These are phyloP conservation scores for Yarrowia porcina DNA, from an alignment of 805 yeast species.

Conservation along the genomic window DNA sequence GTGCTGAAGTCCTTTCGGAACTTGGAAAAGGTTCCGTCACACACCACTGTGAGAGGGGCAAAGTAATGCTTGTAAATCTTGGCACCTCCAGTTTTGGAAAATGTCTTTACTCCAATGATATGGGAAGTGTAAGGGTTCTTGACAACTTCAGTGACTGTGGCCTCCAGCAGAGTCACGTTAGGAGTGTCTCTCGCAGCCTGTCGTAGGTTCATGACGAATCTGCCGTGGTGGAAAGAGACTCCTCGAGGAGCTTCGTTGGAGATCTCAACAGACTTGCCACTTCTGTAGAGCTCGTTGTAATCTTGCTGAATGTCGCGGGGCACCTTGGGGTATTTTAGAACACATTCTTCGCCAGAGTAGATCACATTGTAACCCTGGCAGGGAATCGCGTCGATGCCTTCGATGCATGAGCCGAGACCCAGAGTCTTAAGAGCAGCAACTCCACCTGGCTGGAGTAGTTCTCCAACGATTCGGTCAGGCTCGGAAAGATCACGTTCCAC, in stretches of 20 bases:
- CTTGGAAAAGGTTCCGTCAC: slow-evolving; percentile 94
- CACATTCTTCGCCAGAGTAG: slow-evolving; percentile 54
- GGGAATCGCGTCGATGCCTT: slow-evolving; percentile 71
- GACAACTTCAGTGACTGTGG: slow-evolving; percentile 69
- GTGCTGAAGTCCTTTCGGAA: slow-evolving; percentile 71
- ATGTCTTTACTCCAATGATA: slow-evolving; percentile 66
- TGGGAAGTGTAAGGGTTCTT: slow-evolving; percentile 50
- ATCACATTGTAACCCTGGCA: slow-evolving; percentile 80
- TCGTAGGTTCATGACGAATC: slow-evolving; percentile 74
- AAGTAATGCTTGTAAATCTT: slow-evolving; percentile 42
- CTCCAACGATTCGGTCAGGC: slow-evolving; percentile 97
- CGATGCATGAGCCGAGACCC: slow-evolving; percentile 75
- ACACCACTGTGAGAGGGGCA: slow-evolving; percentile 67
- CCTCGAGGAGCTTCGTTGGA: slow-evolving; percentile 44
- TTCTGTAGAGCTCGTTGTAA: slow-evolving; percentile 18
- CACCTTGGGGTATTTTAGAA: slow-evolving; percentile 61
- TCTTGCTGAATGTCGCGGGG: slow-evolving; percentile 26
- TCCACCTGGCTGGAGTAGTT: slow-evolving; percentile 96
- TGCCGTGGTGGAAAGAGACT: slow-evolving; percentile 90
- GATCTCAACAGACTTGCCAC: slow-evolving; percentile 38
- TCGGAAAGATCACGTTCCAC: slow-evolving; percentile 84
- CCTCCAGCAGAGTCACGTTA: slow-evolving; percentile 77
- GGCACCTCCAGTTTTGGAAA: slow-evolving; percentile 34
- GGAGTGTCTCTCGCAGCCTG: slow-evolving; percentile 61
- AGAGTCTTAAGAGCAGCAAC: slow-evolving; percentile 73